A percentile compares a stretch with the other conserved stretches of the same genome.
phyloP scores from a whole-genome alignment of 2,329 filamentous ascomycete species.

The Cercospora sojina region DNA sequence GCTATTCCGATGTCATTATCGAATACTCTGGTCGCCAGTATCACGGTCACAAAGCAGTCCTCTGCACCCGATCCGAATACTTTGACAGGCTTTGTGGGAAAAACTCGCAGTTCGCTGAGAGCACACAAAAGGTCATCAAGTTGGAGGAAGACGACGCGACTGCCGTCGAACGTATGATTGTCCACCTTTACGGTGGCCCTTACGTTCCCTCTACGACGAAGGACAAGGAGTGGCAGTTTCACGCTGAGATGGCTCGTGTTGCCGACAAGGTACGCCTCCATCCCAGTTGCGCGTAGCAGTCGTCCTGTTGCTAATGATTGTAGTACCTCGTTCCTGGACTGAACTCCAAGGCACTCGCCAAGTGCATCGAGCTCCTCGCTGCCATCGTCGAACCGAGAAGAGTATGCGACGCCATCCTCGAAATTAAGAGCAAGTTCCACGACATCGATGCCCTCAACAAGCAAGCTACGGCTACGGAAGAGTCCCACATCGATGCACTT shows the following conservation, averaged over 20 bases:
- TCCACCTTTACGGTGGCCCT: background rate
- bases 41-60: no score
- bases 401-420: background rate
- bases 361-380: background rate
- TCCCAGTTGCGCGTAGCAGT: background rate
- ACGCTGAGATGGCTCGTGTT: background rate
- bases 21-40: no score
- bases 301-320: background rate
- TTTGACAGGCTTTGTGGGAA: no score
- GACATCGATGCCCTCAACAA: background rate
- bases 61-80: no score
- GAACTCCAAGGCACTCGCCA: background rate
- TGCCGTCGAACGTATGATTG: background rate
- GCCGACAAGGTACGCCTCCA: background rate
- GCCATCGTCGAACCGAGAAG: background rate
- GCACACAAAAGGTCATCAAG: no score
- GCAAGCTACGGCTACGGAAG: background rate
- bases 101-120: no score
- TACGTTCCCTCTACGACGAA: background rate
- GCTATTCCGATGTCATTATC: no score
- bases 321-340: background rate
- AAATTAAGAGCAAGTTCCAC: background rate
- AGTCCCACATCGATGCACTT: background rate
- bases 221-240: background rate
- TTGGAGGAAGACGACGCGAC: no score